phyloP scores from a whole-genome alignment of 1,139 yeast genomes.

The Candida sp. region DNA sequence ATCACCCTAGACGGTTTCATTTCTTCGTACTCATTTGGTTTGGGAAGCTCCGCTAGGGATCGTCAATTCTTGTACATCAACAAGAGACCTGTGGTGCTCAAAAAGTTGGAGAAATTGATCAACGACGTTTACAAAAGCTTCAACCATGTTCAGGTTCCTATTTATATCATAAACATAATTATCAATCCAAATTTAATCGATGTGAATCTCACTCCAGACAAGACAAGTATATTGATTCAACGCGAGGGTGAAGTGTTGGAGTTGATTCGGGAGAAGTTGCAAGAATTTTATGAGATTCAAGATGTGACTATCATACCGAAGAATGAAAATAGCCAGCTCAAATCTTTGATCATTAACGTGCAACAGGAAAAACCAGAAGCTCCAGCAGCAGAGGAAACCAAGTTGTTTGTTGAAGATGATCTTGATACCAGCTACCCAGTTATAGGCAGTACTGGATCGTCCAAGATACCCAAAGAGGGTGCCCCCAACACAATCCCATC shows the following conservation, averaged over 20 bases:
- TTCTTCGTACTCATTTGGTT: conserved; percentile 79
- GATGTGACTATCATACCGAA: conserved; percentile 47
- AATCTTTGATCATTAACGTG: neutral
- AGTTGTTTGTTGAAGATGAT: conserved; percentile 8
- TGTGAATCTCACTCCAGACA: conserved; percentile 92
- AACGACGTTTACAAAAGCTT: conserved; percentile 76
- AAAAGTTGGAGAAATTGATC: conserved; percentile 58
- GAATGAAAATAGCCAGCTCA: conserved; percentile 13
- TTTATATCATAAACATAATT: conserved; percentile 63
- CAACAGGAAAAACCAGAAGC: neutral
- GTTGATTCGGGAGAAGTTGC: conserved; percentile 44
- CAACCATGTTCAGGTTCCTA: conserved; percentile 78
- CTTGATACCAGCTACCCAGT: conserved; percentile 10
- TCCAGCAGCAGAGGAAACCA: neutral
- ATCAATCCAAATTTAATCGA: conserved; percentile 63
- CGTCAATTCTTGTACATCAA: conserved; percentile 80
- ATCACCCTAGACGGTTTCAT: conserved; percentile 60
- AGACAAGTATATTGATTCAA: conserved; percentile 71
- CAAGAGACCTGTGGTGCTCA: conserved; percentile 70
- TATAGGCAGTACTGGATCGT: neutral
- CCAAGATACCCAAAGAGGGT: neutral
- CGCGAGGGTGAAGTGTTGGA: conserved; percentile 64
- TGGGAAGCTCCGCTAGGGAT: conserved; percentile 64
- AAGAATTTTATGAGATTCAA: conserved; percentile 45
- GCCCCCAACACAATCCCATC: too few relatives aligned